Conservation (phyloP, 2,329 filamentous ascomycete genomes). For the Venturia asperata region DNA sequence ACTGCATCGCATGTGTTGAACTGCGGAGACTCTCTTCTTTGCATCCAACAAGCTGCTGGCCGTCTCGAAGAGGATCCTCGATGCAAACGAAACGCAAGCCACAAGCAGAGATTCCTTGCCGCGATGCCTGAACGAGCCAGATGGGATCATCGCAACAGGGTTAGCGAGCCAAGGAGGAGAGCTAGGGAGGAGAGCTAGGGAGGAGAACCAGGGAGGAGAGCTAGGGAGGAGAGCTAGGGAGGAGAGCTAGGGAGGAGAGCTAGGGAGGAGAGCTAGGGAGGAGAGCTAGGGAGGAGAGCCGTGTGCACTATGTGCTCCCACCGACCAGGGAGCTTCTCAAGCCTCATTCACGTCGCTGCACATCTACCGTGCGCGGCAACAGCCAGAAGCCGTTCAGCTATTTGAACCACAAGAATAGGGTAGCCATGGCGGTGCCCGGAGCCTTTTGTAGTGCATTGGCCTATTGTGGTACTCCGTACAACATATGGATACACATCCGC, state of each 20-base stretch:
- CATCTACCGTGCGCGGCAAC: constrained; percentile 1
- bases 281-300: constrained; percentile 8
- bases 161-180: constrained; percentile 2
- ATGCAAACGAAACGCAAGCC: constrained; percentile 9
- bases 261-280: background rate
- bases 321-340: constrained; percentile 5
- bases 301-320: background rate
- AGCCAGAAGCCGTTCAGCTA: background rate
- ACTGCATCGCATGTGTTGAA: background rate
- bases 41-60: background rate
- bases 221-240: constrained; percentile 7
- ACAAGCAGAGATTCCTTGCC: background rate
- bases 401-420: background rate
- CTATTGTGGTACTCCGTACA: constrained; percentile 1
- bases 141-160: background rate
- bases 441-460: background rate
- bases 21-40: background rate
- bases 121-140: background rate
- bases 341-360: background rate
- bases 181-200: constrained; percentile 3
- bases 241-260: too few relatives aligned
- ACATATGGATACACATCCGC: background rate
- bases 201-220: constrained; percentile 10
- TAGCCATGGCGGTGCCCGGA: background rate
- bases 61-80: background rate